Percentiles rank a stretch among this genome's conserved stretches.
These are phyloP conservation scores for Cytospora schulzeri DNA, from an alignment of 2,329 filamentous ascomycete species.

Conservation along the genomic window DNA sequence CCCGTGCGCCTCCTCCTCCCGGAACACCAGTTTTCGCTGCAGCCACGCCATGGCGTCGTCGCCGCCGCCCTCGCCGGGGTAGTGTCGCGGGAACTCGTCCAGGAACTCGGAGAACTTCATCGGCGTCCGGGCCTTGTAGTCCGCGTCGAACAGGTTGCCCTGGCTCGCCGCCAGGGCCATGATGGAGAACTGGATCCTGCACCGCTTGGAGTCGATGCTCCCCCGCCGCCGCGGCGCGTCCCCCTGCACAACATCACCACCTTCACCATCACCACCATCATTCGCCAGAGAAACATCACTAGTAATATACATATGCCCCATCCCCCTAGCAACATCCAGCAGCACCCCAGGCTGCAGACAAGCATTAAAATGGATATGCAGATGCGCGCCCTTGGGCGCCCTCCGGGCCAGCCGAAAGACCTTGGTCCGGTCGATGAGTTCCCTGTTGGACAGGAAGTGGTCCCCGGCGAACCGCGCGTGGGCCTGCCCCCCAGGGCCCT, in stretches of 20 bases:
- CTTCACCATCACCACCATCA: constrained; percentile 32
- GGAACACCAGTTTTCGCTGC: constrained; percentile 62
- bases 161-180: constrained; percentile 39
- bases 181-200: constrained; percentile 66
- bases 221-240: no score
- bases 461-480: constrained; percentile 53
- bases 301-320: constrained; percentile 70
- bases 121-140: constrained; percentile 47
- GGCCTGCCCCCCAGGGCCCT: constrained; percentile 46
- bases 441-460: constrained; percentile 60
- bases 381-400: constrained; percentile 72
- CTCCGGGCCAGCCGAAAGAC: constrained; percentile 57
- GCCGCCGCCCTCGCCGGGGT: constrained; percentile 33
- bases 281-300: constrained; percentile 56
- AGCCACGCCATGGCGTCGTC: constrained; percentile 55
- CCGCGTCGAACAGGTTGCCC: constrained; percentile 49
- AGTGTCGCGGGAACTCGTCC: constrained; percentile 37
- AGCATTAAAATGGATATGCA: constrained; percentile 80
- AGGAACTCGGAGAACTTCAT: constrained; percentile 50
- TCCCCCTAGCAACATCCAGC: constrained; percentile 55
- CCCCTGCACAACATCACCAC: constrained; percentile 23
- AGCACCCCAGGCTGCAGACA: constrained; percentile 64
- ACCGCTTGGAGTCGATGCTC: constrained; percentile 47
- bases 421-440: constrained; percentile 56
- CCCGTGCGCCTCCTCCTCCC: constrained; percentile 61